These are phyloP conservation scores for Metschnikowia henanensis DNA, from an alignment of 805 yeast species.

Conservation along the genomic window DNA sequence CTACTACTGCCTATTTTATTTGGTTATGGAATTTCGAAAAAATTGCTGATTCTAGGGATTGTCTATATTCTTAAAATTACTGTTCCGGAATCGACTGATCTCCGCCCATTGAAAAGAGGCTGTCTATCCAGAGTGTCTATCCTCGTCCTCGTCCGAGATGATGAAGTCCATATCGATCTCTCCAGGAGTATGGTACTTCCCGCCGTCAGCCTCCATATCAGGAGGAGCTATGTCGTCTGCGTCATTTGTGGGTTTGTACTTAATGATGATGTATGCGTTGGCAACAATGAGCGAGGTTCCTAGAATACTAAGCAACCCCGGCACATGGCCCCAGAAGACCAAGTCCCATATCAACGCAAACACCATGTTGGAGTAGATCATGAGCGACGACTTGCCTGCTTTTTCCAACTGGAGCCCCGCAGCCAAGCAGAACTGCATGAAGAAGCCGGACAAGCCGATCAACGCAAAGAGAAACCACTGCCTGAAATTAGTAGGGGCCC, in stretches of 20 bases:
- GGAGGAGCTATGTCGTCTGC: not conserved
- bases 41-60: too few species aligned
- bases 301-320: slow-evolving; percentile 62
- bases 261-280: slow-evolving; percentile 61
- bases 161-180: slow-evolving; percentile 19
- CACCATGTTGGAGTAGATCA: slow-evolving; percentile 74
- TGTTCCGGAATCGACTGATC: too few species aligned
- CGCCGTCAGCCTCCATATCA: slow-evolving; percentile 12
- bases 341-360: slow-evolving; percentile 80
- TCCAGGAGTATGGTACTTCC: slow-evolving; percentile 17
- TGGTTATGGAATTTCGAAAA: too few species aligned
- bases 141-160: slow-evolving; percentile 18
- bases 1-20: too few species aligned
- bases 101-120: too few species aligned
- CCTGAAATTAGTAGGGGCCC: slow-evolving; percentile 53
- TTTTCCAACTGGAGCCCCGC: slow-evolving; percentile 80
- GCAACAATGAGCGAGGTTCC: slow-evolving; percentile 71
- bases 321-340: slow-evolving; percentile 68
- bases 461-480: slow-evolving; percentile 67
- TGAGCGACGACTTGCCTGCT: slow-evolving; percentile 74
- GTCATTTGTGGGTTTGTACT: slow-evolving; percentile 40
- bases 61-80: too few species aligned
- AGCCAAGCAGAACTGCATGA: slow-evolving; percentile 77
- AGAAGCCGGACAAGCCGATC: slow-evolving; percentile 77
- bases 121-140: not conserved